Evolutionary conservation across 495 filamentous ascomycete genomes (phyloP).

Genomic region (Trichocladium uniseriatum): DNA sequence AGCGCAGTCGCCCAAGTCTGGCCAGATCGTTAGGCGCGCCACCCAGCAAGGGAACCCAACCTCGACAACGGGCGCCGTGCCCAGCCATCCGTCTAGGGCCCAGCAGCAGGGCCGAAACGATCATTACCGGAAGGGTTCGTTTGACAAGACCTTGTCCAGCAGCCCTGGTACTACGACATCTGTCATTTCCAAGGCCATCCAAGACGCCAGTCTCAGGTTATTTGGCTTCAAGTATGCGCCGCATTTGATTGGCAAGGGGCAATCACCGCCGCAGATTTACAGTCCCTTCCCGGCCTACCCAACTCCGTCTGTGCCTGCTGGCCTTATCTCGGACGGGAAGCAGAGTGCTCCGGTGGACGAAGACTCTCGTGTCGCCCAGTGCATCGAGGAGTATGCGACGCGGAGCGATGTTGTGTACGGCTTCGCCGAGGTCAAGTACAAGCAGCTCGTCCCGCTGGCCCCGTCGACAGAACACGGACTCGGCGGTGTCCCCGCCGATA

Average conservation of each 20-base stretch:
- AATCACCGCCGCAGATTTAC: slow-evolving; percentile 71
- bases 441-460: slow-evolving; percentile 80
- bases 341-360: slow-evolving; percentile 58
- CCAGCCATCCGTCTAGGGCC: slow-evolving; percentile 48
- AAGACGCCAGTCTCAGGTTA: slow-evolving; percentile 80
- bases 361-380: slow-evolving; percentile 65
- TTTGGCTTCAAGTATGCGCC: slow-evolving; percentile 68
- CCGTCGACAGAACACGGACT: slow-evolving; percentile 66
- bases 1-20: slow-evolving; percentile 35
- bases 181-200: slow-evolving; percentile 86
- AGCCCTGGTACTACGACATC: slow-evolving; percentile 77
- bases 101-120: slow-evolving; percentile 62
- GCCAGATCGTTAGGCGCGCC: slow-evolving; percentile 38
- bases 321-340: slow-evolving; percentile 59
- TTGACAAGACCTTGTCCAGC: slow-evolving; percentile 66
- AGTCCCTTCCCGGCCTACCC: slow-evolving; percentile 80
- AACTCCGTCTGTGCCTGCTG: slow-evolving; percentile 43
- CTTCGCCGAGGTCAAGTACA: slow-evolving; percentile 97
- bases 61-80: slow-evolving; percentile 49
- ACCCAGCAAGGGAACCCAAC: slow-evolving; percentile 59
- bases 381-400: slow-evolving; percentile 82
- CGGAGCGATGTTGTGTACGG: slow-evolving; percentile 92
- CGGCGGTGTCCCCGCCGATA: slow-evolving; percentile 44
- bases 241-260: slow-evolving; percentile 53
- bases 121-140: slow-evolving; percentile 57